Evolutionary conservation across 2,329 filamentous ascomycete species (phyloP).

Genomic region (Biscogniauxia marginata): DNA sequence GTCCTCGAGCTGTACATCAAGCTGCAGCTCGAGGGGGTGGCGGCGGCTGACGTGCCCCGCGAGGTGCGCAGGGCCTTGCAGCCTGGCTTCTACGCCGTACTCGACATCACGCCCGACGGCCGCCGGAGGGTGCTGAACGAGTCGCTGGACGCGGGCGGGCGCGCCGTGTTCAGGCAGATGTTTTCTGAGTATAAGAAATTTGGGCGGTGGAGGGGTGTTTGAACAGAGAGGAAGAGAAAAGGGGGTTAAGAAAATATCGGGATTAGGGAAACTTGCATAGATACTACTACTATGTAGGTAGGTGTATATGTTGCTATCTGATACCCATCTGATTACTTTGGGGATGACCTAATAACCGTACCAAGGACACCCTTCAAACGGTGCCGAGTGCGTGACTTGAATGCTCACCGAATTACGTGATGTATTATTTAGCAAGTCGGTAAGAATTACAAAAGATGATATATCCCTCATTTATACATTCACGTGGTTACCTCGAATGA

Average conservation of each 20-base stretch:
- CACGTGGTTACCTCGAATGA: too few relatives aligned
- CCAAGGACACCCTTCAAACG: neutral
- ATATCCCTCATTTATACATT: too few relatives aligned
- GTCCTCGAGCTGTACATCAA: constrained; percentile 59
- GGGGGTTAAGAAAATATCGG: neutral
- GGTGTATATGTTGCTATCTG: neutral
- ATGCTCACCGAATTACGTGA: too few relatives aligned
- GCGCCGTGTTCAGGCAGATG: constrained; percentile 58
- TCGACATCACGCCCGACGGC: constrained; percentile 57
- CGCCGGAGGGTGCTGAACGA: constrained; percentile 58
- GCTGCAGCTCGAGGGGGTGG: constrained; percentile 58
- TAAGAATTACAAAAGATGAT: too few relatives aligned
- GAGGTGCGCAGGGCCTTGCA: constrained; percentile 55
- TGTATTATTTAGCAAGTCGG: too few relatives aligned
- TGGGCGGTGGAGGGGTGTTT: constrained; percentile 61
- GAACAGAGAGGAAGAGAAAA: constrained; percentile 37
- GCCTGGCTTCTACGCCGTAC: constrained; percentile 56
- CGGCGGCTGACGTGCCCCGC: constrained; percentile 42
- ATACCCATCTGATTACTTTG: neutral
- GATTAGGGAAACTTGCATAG: neutral
- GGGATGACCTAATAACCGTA: neutral
- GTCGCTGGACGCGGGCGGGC: constrained; percentile 56
- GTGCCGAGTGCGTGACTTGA: too few relatives aligned
- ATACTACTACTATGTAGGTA: too few relatives aligned
- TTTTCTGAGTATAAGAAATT: constrained; percentile 60